These are phyloP conservation scores for Fusarium napiforme DNA, from an alignment of 2,329 filamentous ascomycete species.

Conservation along the genomic window DNA sequence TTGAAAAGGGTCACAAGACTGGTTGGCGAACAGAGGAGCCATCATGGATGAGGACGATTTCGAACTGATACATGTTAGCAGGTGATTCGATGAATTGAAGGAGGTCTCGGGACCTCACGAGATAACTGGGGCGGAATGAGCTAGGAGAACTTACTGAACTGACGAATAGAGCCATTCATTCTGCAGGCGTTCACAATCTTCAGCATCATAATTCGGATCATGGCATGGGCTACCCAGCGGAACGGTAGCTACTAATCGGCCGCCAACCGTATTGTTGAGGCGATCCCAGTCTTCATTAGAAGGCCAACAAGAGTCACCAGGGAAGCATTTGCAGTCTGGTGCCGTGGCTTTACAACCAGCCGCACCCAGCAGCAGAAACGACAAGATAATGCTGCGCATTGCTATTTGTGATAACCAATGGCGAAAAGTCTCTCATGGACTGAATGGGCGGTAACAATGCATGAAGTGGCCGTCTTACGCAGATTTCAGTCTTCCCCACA, in stretches of 20 bases:
- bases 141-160: no score
- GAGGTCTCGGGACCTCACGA: no score
- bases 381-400: no score
- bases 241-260: slow-evolving; percentile 60
- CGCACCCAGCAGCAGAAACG: slow-evolving; percentile 2
- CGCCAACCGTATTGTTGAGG: slow-evolving; percentile 62
- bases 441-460: not conserved
- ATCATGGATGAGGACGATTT: slow-evolving; percentile 44
- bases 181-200: slow-evolving; percentile 55
- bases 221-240: slow-evolving; percentile 64
- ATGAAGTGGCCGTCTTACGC: not conserved
- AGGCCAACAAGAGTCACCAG: slow-evolving; percentile 65
- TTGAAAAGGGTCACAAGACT: slow-evolving; percentile 53
- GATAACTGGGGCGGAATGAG: no score
- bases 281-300: slow-evolving; percentile 53
- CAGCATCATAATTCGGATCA: slow-evolving; percentile 57
- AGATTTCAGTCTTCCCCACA: not conserved
- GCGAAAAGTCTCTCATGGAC: fast-evolving
- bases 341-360: not conserved
- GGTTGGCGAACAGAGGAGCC: slow-evolving; percentile 53
- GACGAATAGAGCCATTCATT: slow-evolving; percentile 57
- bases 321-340: slow-evolving; percentile 40
- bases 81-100: no score
- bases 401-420: fast-evolving
- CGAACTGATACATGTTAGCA: no score